Conservation (phyloP, 768 basidiomycete genomes). For the Hericium rajendrae region DNA sequence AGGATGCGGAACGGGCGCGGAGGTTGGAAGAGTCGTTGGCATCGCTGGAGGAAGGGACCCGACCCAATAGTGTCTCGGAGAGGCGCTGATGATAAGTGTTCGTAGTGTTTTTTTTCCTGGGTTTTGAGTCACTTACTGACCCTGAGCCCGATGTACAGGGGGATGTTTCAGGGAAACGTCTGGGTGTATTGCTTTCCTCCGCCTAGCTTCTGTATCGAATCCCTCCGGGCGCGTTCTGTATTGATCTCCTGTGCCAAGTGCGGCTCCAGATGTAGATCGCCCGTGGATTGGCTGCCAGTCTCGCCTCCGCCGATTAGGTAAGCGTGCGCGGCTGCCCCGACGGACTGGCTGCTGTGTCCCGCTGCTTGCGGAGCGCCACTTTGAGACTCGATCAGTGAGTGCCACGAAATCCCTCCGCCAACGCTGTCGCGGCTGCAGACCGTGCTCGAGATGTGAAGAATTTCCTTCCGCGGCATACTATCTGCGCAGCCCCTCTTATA, state of each 20-base stretch:
- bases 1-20: slow-evolving; percentile 43
- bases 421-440: too few relatives aligned
- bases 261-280: too few relatives aligned
- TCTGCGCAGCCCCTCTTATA: not conserved
- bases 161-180: not conserved
- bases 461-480: too few relatives aligned
- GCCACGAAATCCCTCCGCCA: too few relatives aligned
- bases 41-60: slow-evolving; percentile 22
- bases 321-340: not conserved
- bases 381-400: not conserved
- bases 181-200: not conserved
- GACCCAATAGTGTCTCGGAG: not conserved
- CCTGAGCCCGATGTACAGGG: not conserved
- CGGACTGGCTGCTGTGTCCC: not conserved
- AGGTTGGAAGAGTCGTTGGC: slow-evolving; percentile 48
- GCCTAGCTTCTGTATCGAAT: not conserved
- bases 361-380: not conserved
- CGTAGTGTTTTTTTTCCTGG: not conserved
- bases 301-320: not conserved
- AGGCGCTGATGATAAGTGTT: too few relatives aligned
- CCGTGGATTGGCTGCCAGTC: not conserved
- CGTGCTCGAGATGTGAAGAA: too few relatives aligned
- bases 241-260: not conserved
- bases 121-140: not conserved
- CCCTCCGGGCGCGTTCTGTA: not conserved